Conservation (phyloP, 2,329 filamentous ascomycete genomes). For the Tolypocladium inflatum region DNA sequence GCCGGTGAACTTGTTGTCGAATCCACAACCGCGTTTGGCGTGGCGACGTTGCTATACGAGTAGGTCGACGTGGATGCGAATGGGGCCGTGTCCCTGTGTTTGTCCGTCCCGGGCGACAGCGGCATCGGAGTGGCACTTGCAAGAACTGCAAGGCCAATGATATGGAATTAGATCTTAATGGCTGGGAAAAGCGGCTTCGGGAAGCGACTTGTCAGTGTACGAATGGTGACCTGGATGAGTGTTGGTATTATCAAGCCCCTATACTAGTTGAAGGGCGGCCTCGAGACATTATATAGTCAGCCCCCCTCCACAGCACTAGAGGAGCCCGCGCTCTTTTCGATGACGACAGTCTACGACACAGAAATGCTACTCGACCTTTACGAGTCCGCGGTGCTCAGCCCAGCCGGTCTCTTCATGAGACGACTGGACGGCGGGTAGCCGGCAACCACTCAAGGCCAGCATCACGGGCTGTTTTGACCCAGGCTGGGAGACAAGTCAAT, state of each 20-base stretch:
- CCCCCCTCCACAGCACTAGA: neutral
- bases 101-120: neutral
- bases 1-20: conserved; percentile 16
- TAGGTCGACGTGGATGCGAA: neutral
- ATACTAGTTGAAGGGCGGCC: neutral
- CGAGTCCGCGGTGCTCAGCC: too few species aligned
- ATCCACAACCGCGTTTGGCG: too few species aligned
- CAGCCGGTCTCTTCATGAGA: too few species aligned
- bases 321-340: neutral
- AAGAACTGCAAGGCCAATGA: neutral
- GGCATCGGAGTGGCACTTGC: neutral
- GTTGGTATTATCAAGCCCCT: neutral
- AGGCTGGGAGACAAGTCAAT: too few species aligned
- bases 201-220: neutral
- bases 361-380: too few species aligned
- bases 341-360: neutral
- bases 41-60: neutral
- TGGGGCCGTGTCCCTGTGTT: neutral
- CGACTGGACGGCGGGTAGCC: too few species aligned
- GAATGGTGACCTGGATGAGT: neutral
- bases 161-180: neutral
- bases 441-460: too few species aligned
- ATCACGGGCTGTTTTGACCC: too few species aligned
- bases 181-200: neutral
- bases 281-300: neutral